Evolutionary conservation across 192 early-diverging fungal species (phyloP).

Genomic region (Linnemannia schmuckeri): DNA sequence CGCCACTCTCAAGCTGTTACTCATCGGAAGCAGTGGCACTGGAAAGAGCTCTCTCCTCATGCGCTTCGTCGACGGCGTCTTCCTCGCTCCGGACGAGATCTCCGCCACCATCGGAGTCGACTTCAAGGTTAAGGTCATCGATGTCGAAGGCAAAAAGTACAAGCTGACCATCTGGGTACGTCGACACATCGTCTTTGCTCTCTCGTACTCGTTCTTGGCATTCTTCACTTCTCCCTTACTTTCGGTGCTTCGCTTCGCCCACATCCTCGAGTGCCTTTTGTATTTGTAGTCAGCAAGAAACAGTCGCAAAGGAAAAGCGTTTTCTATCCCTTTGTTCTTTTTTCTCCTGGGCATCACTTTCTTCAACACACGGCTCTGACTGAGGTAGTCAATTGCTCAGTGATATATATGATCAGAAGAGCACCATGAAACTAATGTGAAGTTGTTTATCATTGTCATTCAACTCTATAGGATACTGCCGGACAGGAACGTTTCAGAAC

Average conservation of each 20-base stretch:
- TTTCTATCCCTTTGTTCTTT: neutral
- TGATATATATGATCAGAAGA: neutral
- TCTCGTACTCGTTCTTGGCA: neutral
- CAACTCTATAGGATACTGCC: slow-evolving; percentile 88
- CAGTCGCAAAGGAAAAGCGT: neutral
- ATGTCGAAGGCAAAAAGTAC: slow-evolving; percentile 88
- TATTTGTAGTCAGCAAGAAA: neutral
- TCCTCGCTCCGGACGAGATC: slow-evolving; percentile 92
- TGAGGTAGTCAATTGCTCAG: neutral
- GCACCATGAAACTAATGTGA: neutral
- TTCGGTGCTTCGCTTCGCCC: neutral
- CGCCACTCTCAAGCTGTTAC: slow-evolving; percentile 94
- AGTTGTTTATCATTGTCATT: neutral
- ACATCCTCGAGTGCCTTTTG: neutral
- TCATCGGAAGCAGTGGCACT: slow-evolving; percentile 96
- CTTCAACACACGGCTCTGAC: neutral
- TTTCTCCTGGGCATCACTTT: neutral
- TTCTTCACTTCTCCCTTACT: neutral
- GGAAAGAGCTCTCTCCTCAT: slow-evolving; percentile 95
- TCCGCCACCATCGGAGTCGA: slow-evolving; percentile 97
- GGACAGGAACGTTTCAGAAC: slow-evolving; percentile 99
- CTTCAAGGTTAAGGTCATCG: slow-evolving; percentile 95
- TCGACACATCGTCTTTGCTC: neutral
- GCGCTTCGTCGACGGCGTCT: slow-evolving; percentile 95
- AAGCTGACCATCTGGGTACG: slow-evolving; percentile 97